Evolutionary conservation across 2,329 filamentous ascomycete genomes (phyloP).

Genomic region (Dichotomopilus funicola): DNA sequence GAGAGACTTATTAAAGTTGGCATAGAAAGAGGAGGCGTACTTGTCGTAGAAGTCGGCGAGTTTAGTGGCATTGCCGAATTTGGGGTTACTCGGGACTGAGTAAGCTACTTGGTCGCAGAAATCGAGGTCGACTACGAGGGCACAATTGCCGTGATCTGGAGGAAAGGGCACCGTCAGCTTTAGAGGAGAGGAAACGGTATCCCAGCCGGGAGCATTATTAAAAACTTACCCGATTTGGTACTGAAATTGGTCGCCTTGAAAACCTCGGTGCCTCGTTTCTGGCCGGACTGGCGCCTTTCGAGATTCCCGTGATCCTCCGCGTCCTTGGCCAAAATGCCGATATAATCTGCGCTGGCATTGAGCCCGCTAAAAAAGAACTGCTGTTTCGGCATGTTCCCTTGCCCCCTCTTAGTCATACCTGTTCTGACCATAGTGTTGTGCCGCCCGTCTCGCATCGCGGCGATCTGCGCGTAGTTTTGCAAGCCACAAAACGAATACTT

Average conservation of each 20-base stretch:
- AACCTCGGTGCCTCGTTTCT: constrained; percentile 69
- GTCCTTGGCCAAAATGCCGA: constrained; percentile 64
- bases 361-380: constrained; percentile 80
- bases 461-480: constrained; percentile 56
- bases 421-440: constrained; percentile 44
- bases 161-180: background rate
- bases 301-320: constrained; percentile 40
- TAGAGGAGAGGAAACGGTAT: no score
- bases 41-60: constrained; percentile 73
- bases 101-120: constrained; percentile 89
- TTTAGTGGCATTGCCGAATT: constrained; percentile 48
- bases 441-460: constrained; percentile 48
- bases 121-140: constrained; percentile 75
- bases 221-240: constrained; percentile 65
- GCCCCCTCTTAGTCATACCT: constrained; percentile 62
- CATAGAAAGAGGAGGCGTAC: constrained; percentile 62
- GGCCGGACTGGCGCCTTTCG: constrained; percentile 36
- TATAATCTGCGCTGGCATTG: constrained; percentile 64
- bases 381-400: constrained; percentile 66
- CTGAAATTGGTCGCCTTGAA: constrained; percentile 66
- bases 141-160: constrained; percentile 66
- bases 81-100: constrained; percentile 75
- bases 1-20: constrained; percentile 73
- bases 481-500: constrained; percentile 79
- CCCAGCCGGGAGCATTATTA: background rate